phyloP scores from a whole-genome alignment of 805 yeast species.

The Nakazawaea molendinolei region DNA sequence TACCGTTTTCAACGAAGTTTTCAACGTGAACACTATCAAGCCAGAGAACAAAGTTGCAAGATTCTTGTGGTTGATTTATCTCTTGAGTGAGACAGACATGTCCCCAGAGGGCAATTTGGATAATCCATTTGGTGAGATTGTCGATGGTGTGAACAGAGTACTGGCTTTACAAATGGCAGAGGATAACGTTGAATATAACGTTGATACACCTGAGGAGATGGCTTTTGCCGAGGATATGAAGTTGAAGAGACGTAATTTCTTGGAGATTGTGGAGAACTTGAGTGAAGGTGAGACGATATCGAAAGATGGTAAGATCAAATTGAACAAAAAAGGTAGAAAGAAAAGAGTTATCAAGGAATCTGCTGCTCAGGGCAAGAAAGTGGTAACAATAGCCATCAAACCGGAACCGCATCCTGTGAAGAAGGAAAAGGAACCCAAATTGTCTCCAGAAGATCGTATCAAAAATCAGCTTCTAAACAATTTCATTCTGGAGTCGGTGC shows the following conservation, averaged over 20 bases:
- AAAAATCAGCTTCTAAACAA: too few relatives aligned
- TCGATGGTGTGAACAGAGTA: slow-evolving; percentile 3
- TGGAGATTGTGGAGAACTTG: slow-evolving; percentile 31
- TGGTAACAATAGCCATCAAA: too few relatives aligned
- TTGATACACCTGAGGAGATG: slow-evolving; percentile 41
- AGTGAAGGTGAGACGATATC: not conserved
- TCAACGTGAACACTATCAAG: slow-evolving; percentile 53
- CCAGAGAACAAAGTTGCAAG: slow-evolving; percentile 65
- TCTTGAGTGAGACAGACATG: slow-evolving; percentile 71
- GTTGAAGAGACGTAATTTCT: slow-evolving; percentile 31
- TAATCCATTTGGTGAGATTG: slow-evolving; percentile 23
- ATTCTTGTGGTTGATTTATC: slow-evolving; percentile 77
- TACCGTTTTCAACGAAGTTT: slow-evolving; percentile 58
- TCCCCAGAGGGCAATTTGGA: slow-evolving; percentile 33
- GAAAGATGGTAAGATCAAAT: slow-evolving; percentile 6
- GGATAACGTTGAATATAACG: slow-evolving; percentile 29
- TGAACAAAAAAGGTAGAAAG: slow-evolving; percentile 14
- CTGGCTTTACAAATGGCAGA: slow-evolving; percentile 24
- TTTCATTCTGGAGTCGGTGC: too few relatives aligned
- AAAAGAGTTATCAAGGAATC: slow-evolving; percentile 6
- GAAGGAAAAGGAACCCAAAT: too few relatives aligned
- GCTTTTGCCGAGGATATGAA: slow-evolving; percentile 44
- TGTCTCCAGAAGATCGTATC: too few relatives aligned
- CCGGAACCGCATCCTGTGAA: slow-evolving; percentile 11
- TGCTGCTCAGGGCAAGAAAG: too few relatives aligned